Percentiles rank a stretch among this genome's conserved stretches.
Evolutionary conservation across 192 early-diverging fungal genomes (phyloP).

Genomic region (Phlyctochytrium planicorne): DNA sequence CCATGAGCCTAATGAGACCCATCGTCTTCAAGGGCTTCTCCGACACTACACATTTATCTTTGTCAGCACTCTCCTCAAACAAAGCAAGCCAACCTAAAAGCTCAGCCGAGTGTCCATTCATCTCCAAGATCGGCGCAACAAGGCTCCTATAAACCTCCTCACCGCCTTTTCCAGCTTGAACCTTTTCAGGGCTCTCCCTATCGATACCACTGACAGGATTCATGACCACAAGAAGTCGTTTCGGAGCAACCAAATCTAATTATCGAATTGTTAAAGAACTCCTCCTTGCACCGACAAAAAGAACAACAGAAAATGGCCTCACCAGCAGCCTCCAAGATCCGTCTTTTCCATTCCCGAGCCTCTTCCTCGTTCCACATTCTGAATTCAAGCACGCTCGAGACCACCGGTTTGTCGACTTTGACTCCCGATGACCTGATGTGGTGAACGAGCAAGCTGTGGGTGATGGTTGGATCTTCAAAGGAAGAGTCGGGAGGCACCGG

Average conservation of each 20-base stretch:
- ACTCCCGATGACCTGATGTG: not conserved
- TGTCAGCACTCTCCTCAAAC: too few relatives aligned
- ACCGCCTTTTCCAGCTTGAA: too few relatives aligned
- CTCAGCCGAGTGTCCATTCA: not conserved
- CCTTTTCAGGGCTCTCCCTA: too few relatives aligned
- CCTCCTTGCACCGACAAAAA: too few relatives aligned
- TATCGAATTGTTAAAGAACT: too few relatives aligned
- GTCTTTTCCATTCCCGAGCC: not conserved
- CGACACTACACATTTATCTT: not conserved
- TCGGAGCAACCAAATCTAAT: not conserved
- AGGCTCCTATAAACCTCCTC: not conserved
- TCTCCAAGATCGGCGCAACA: not conserved
- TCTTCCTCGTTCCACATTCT: not conserved
- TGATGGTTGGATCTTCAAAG: too few relatives aligned
- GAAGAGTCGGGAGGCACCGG: too few relatives aligned
- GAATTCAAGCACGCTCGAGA: not conserved
- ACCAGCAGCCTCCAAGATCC: not conserved
- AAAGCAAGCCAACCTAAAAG: not conserved
- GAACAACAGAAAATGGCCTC: not conserved
- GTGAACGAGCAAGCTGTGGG: not conserved
- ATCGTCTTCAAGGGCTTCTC: conserved; percentile 7
- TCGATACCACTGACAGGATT: not conserved
- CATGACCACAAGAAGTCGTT: not conserved
- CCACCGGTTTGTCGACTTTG: not conserved
- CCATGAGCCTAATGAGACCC: not conserved